Evolutionary conservation across 768 basidiomycete genomes (phyloP), one percentile per base, ranked within the genome.

Genomic region (Pisolithus microcarpus): DNA sequence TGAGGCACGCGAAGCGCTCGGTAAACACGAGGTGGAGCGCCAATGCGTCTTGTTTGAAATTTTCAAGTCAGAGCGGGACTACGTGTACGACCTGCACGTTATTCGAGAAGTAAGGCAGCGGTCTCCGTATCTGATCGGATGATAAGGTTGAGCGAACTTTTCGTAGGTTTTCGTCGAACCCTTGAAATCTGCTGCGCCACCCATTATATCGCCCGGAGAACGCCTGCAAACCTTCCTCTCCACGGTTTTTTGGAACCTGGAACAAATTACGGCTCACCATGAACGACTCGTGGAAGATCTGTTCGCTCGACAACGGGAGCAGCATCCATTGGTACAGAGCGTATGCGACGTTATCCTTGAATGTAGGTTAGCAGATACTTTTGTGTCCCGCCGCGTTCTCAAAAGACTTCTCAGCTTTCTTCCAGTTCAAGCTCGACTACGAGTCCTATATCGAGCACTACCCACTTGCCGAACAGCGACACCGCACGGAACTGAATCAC

Each of bases 21-120:
- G 84, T 23, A 81, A 84, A 61, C 66, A 78, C 46, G 92, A 96
- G 64, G 83, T 93, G 19, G 80, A 86, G 52, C 77, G 93, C 42
- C 93, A 97, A 65, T 87, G 82, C 24, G 80, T 83, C 37, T 76
- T 99, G 6, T 94, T 93, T 58, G 94, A 98, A 63, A 70, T 95
- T 21, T 84, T 97, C 67, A 85, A 90, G 65, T 83, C 86, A 0
- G 96, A 99, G 70, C 77, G 83, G 55, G 85, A 91, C 53, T 97
- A 96, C 64, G 85, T 92, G 10, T 66, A 77, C 28, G 95, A 97
- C 68, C 67, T 99, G 45, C 75, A 82, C 61, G 65, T 83, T 52
- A 69, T 87, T 56, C 68, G 80, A 70, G 76, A 88, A 64, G 90
- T 89, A 54, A 28, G 65, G 53, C 40, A n/a, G 11, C 9, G 19